Conservation (phyloP, 2,329 filamentous ascomycete species). For the Fusarium tanahbumbuense region DNA sequence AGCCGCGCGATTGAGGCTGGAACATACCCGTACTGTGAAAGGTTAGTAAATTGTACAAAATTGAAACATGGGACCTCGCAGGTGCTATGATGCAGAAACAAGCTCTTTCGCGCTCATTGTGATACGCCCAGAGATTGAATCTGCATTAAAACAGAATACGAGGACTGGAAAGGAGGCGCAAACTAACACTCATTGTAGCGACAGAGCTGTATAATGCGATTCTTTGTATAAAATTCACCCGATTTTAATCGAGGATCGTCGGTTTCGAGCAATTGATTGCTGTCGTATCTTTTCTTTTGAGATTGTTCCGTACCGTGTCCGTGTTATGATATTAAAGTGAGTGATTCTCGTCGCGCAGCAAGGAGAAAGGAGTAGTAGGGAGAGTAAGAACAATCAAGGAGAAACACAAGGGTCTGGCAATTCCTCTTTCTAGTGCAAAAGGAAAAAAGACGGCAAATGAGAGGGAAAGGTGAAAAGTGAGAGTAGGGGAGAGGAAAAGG, state of each 20-base stretch:
- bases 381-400: constrained; percentile 19
- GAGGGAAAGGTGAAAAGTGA: constrained; percentile 13
- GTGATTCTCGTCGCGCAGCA: constrained; percentile 46
- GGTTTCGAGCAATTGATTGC: constrained; percentile 16
- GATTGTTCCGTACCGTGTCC: constrained; percentile 19
- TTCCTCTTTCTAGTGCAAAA: constrained; percentile 5
- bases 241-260: background rate
- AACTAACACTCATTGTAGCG: constrained; percentile 50
- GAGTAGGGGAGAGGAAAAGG: constrained; percentile 13
- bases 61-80: background rate
- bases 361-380: constrained; percentile 37
- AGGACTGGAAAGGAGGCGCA: constrained; percentile 30
- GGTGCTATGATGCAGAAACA: background rate
- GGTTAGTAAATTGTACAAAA: background rate
- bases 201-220: constrained; percentile 26
- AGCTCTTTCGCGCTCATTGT: constrained; percentile 5
- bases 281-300: constrained; percentile 9
- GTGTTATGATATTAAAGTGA: constrained; percentile 19
- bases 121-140: constrained; percentile 1
- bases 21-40: constrained; percentile 66
- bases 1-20: constrained; percentile 7
- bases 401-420: background rate
- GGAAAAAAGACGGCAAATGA: constrained; percentile 23
- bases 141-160: constrained; percentile 23
- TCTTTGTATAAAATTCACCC: background rate